Evolutionary conservation across 2,329 filamentous ascomycete genomes (phyloP), one percentile per base, ranked within the genome.

Genomic region (Plectosphaerella plurivora): DNA sequence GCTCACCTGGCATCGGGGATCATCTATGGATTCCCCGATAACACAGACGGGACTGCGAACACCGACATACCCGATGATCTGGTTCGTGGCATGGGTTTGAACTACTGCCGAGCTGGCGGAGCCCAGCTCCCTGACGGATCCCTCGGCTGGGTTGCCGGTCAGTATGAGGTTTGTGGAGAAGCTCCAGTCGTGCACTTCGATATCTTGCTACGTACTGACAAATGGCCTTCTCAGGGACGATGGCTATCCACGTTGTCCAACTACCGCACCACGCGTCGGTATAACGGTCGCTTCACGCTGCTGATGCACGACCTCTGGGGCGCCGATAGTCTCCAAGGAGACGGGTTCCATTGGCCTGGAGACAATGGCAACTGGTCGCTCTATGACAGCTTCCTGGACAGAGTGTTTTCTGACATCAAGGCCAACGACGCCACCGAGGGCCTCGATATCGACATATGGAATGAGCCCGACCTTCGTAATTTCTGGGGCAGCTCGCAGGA

Each of bases 11-110:
- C 46, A 5, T 54, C 55, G 7, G 55, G 55, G 14, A 53, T 57
- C 41, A 57, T 55, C 33, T 57, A 57, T 20, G 53, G 55, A 1
- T 51, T 39, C 3, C 55, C 55, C n/a, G 55, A 57, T 18, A 55
- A 55, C 44, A 44, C 16, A 3, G 47, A 57, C 8, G 45, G 45
- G 11, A 47, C 45, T 12, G 48, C 45, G 4, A 50, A 51, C 16
- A 57, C 5, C 14, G 50, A 50, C 4, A 57, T 57, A 12, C 55
- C 55, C 7, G 50, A 52, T 16, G 12, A 20, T n/a, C 33, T 47
- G 24, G 33, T 47, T 16, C n/a, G n/a, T n/a, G 45, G 45, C 15
- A 47, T 47, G 45, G 45, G 45, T 5, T 22, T 47, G n/a, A 47
- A 47, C 16, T 16, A 47, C 12, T 55, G 52, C 41, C 52, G 55